phyloP scores from a whole-genome alignment of 129 eudicot genomes.

The Centaurea solstitialis region DNA sequence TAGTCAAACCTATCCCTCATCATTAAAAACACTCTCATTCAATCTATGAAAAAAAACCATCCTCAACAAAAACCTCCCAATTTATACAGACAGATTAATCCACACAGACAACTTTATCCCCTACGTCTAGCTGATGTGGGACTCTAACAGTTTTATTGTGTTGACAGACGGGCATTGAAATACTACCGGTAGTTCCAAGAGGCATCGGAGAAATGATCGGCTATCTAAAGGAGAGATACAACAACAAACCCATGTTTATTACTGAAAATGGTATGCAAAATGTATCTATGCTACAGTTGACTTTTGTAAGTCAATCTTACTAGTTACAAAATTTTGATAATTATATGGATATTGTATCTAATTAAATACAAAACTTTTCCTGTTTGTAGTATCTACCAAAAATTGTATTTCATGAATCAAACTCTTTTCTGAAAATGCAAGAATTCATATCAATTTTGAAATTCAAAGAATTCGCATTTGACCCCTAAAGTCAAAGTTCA shows the following conservation, averaged over 20 bases:
- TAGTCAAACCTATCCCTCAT: too few species aligned
- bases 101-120: too few species aligned
- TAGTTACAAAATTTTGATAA: background rate
- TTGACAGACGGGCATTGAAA: constrained; percentile 52
- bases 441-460: background rate
- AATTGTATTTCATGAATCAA: background rate
- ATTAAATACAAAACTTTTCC: background rate
- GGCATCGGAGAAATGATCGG: constrained; percentile 65
- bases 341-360: background rate
- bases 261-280: constrained; percentile 84
- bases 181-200: constrained; percentile 68
- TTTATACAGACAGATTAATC: too few species aligned
- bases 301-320: constrained; percentile 10
- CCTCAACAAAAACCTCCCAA: too few species aligned
- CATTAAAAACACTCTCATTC: too few species aligned
- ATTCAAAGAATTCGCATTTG: background rate
- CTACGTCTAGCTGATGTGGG: background rate
- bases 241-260: constrained; percentile 75
- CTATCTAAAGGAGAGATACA: constrained; percentile 66
- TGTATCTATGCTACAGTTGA: background rate
- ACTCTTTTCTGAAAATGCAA: background rate
- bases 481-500: constrained; percentile 12
- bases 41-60: too few species aligned
- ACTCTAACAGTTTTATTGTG: background rate
- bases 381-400: background rate